These are phyloP conservation scores for Peribolospora baueri DNA, from an alignment of 768 basidiomycete genomes.

Conservation along the genomic window DNA sequence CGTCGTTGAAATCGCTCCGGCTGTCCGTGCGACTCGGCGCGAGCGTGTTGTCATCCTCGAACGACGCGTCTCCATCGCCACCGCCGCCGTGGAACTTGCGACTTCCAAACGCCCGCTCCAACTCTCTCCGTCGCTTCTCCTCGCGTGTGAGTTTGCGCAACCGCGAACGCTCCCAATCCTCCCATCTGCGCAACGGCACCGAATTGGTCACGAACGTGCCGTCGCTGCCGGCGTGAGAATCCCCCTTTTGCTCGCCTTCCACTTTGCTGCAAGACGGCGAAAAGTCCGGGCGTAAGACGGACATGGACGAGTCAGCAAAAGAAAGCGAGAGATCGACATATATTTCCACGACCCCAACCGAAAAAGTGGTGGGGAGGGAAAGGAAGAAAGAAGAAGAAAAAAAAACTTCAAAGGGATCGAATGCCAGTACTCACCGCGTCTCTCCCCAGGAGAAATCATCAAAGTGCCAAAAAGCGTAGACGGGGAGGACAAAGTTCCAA, in stretches of 20 bases:
- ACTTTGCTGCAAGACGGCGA: slow-evolving; percentile 42
- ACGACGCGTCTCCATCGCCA: slow-evolving; percentile 24
- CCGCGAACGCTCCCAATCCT: slow-evolving; percentile 94
- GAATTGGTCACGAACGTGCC: slow-evolving; percentile 30
- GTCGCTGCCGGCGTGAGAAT: slow-evolving; percentile 46
- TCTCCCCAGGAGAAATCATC: slow-evolving; percentile 99
- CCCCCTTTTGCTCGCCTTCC: slow-evolving; percentile 60
- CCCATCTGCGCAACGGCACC: slow-evolving; percentile 92
- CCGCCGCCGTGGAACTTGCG: slow-evolving; percentile 12
- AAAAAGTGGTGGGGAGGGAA: slow-evolving; percentile 5
- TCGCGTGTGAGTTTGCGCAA: slow-evolving; percentile 74
- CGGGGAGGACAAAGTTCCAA: slow-evolving; percentile 68
- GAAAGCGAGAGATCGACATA: not conserved
- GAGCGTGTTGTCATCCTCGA: slow-evolving; percentile 35
- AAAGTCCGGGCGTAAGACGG: not conserved
- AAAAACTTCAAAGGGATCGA: no score
- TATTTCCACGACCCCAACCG: no score
- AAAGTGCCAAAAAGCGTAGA: slow-evolving; percentile 98
- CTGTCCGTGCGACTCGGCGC: slow-evolving; percentile 8
- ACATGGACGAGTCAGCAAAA: not conserved
- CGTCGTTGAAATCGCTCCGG: slow-evolving; percentile 29
- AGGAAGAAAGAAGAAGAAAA: not conserved
- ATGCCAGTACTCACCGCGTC: slow-evolving; percentile 41
- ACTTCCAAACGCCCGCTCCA: slow-evolving; percentile 35
- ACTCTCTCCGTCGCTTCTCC: slow-evolving; percentile 50